Percentiles rank a stretch among this genome's conserved stretches.
phyloP scores from a whole-genome alignment of 768 basidiomycete genomes.

The Agaricus subrufescens region DNA sequence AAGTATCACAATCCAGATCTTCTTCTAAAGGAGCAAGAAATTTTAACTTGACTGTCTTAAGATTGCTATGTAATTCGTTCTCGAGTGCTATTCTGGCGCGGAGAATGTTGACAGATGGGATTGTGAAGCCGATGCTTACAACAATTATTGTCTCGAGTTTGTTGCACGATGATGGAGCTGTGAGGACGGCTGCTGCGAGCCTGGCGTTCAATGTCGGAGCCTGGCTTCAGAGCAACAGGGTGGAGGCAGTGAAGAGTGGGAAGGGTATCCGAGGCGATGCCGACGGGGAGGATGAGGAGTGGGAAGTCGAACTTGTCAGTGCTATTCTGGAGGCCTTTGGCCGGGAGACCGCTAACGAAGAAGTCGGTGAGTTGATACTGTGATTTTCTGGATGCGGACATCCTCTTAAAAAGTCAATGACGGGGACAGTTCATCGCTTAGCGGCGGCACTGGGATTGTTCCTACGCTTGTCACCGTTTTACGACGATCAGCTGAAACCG shows the following conservation, averaged over 20 bases:
- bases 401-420: background rate
- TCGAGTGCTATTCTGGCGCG: slow-evolving; percentile 43
- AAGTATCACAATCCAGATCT: slow-evolving; percentile 21
- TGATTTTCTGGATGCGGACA: slow-evolving; percentile 1
- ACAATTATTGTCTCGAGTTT: slow-evolving; percentile 60
- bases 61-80: slow-evolving; percentile 67
- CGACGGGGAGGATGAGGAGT: slow-evolving; percentile 57
- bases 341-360: slow-evolving; percentile 69
- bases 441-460: slow-evolving; percentile 74
- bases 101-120: slow-evolving; percentile 24
- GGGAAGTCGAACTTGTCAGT: slow-evolving; percentile 81
- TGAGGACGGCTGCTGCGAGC: slow-evolving; percentile 79
- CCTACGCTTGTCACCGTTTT: slow-evolving; percentile 69
- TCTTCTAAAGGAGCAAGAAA: slow-evolving; percentile 38
- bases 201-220: slow-evolving; percentile 74
- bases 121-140: slow-evolving; percentile 34
- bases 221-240: slow-evolving; percentile 56
- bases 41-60: slow-evolving; percentile 60
- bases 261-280: slow-evolving; percentile 25
- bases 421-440: slow-evolving; percentile 67
- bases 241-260: slow-evolving; percentile 31
- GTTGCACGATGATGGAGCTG: slow-evolving; percentile 59
- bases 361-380: slow-evolving; percentile 60
- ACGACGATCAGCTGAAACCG: slow-evolving; percentile 44
- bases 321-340: slow-evolving; percentile 79